Base-by-base conservation (phyloP, 805 yeast species). In the Candida sphagnicola region DNA sequence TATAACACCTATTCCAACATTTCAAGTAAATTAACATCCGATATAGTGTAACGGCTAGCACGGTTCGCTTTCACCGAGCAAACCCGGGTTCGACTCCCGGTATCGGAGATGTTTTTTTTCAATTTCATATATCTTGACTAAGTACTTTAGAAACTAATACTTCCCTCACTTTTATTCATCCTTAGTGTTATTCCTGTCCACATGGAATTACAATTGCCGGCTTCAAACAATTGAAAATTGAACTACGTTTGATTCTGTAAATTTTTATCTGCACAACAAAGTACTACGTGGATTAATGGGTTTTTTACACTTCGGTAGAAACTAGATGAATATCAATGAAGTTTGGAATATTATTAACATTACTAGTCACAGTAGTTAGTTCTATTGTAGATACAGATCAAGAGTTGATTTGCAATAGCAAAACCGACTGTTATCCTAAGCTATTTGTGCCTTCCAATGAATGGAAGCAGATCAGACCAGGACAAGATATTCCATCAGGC, bases 61-160 rank as follows among this genome's bases (percentile, higher is more conserved):
- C 74, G 70, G 74, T 67, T 66, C 72, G 69, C 74, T 67, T 64
- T 67, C 73, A 67, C 74, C 69, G 72, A 66, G 72, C 72, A 67
- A 55, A 67, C 74, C 74, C 82, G 85, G 85, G 85, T 80, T 80
- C 85, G 84, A 80, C 84, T 78, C 85, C 85, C 85, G 82, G 86
- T 72, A 78, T 77, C 84, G 85, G 85, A 79, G 28, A 5, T 10
- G n/a, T 33, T 5, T 33, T 21, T 34, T 34, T 26, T 8, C 15
- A 12, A 11, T 11, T 21, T 21, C 25, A 8, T 21, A 21, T 21
- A 21, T 21, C 11, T 11, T 21, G n/a, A n/a, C n/a, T n/a, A n/a
- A n/a, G n/a, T n/a, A n/a, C n/a, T n/a, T n/a, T n/a, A n/a, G n/a
- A n/a, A n/a, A n/a, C n/a, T n/a, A n/a, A n/a, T n/a, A n/a, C n/a